phyloP scores from a whole-genome alignment of 495 filamentous ascomycete genomes.

The Tetracladium setigerum region DNA sequence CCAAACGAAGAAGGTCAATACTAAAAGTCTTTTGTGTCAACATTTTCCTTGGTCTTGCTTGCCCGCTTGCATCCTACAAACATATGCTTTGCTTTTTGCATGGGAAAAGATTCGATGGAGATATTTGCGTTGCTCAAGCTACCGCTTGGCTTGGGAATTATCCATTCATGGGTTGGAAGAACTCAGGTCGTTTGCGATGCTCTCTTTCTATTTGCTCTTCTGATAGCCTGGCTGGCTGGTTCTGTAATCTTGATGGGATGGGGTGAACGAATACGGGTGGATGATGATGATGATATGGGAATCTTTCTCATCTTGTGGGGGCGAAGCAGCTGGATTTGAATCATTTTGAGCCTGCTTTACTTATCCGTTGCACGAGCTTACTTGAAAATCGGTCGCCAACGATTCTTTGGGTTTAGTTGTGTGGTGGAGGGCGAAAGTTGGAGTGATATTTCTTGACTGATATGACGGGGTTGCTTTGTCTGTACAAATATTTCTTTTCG shows the following conservation, averaged over 20 bases:
- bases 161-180: background rate
- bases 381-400: too few species aligned
- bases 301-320: too few species aligned
- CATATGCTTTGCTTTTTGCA: slow-evolving; percentile 6
- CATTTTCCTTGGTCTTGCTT: slow-evolving; percentile 11
- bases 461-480: too few species aligned
- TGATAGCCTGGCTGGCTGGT: slow-evolving; percentile 20
- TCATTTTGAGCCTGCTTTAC: too few species aligned
- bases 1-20: slow-evolving; percentile 3
- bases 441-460: too few species aligned
- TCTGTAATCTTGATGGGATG: slow-evolving; percentile 16
- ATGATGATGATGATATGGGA: too few species aligned
- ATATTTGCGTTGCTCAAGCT: slow-evolving; percentile 14
- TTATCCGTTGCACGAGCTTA: too few species aligned
- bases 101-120: slow-evolving; percentile 4
- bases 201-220: slow-evolving; percentile 2
- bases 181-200: too few species aligned
- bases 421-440: too few species aligned
- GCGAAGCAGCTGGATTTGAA: too few species aligned
- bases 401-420: too few species aligned
- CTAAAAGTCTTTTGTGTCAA: slow-evolving; percentile 23
- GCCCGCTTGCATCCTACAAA: background rate
- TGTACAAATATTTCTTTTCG: too few species aligned
- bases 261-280: background rate
- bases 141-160: slow-evolving; percentile 7